Evolutionary conservation across 768 basidiomycete species (phyloP).

Genomic region (Tricholoma saponaceum): DNA sequence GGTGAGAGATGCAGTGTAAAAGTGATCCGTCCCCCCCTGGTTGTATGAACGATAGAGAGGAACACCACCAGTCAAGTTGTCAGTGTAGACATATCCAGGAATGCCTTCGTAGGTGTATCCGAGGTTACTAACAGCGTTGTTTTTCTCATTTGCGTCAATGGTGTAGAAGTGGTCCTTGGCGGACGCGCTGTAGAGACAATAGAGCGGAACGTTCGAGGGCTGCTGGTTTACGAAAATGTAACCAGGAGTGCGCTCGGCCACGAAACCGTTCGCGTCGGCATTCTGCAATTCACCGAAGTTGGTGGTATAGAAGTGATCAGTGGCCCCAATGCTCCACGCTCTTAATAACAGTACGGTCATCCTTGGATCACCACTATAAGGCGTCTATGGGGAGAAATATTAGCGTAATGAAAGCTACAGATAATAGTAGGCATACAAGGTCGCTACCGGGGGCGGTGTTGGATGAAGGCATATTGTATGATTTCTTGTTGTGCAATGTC

Average conservation of each 20-base stretch:
- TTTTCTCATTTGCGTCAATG: slow-evolving; percentile 8
- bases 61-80: slow-evolving; percentile 7
- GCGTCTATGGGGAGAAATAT: no score
- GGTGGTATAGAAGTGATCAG: slow-evolving; percentile 19
- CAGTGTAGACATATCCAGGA: slow-evolving; percentile 13
- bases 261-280: slow-evolving; percentile 10
- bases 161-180: slow-evolving; percentile 16
- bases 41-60: slow-evolving; percentile 17
- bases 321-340: slow-evolving; percentile 15
- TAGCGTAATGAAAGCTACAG: no score
- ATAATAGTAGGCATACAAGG: no score
- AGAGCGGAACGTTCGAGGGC: slow-evolving; percentile 16
- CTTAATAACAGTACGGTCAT: background rate
- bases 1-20: slow-evolving; percentile 15
- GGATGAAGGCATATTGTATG: no score
- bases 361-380: background rate
- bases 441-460: no score
- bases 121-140: slow-evolving; percentile 7
- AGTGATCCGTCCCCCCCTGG: slow-evolving; percentile 13
- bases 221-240: slow-evolving; percentile 11
- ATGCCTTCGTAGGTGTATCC: slow-evolving; percentile 17
- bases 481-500: no score
- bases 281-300: slow-evolving; percentile 12
- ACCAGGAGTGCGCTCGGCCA: slow-evolving; percentile 14
- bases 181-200: slow-evolving; percentile 13